A percentile compares a stretch with the other conserved stretches of the same genome.
These are phyloP conservation scores for Staphylotrichum tortipilum DNA, from an alignment of 495 filamentous ascomycete species.

Conservation along the genomic window DNA sequence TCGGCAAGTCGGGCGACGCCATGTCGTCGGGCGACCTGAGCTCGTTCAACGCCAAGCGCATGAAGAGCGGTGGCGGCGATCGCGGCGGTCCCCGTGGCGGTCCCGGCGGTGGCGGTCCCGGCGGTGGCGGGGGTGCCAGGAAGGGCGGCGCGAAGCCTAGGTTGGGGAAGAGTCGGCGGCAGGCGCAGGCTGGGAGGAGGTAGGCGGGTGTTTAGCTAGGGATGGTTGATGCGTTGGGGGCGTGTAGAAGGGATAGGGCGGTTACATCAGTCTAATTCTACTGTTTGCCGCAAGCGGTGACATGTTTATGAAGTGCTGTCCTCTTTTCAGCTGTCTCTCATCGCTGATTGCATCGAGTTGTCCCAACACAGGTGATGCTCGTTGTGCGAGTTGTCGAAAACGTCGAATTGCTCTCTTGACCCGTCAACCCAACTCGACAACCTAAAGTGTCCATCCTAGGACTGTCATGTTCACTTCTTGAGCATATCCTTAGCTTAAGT, in stretches of 20 bases:
- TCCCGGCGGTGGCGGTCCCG: conserved; percentile 8
- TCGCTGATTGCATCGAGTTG: no score
- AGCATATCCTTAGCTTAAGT: no score
- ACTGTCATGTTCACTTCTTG: no score
- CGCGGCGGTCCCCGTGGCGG: neutral
- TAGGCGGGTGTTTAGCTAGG: neutral
- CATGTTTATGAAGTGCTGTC: no score
- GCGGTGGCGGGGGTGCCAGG: conserved; percentile 18
- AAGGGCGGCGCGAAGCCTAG: conserved; percentile 11
- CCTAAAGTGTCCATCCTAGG: no score
- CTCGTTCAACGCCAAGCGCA: conserved; percentile 70
- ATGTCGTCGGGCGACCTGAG: conserved; percentile 66
- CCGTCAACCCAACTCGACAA: no score
- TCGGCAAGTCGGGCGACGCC: conserved; percentile 81
- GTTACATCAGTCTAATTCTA: neutral
- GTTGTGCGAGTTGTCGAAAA: no score
- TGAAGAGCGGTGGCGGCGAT: conserved; percentile 49
- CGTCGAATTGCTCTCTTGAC: no score
- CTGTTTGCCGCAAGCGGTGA: no score
- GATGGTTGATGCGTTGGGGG: neutral
- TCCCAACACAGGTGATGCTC: no score
- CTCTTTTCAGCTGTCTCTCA: no score
- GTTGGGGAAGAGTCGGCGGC: conserved; percentile 35
- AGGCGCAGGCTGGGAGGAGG: conserved; percentile 19
- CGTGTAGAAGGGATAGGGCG: no score